These are phyloP conservation scores for Actinomortierella wolfii DNA, from an alignment of 371 early-diverging fungal species.

Conservation along the genomic window DNA sequence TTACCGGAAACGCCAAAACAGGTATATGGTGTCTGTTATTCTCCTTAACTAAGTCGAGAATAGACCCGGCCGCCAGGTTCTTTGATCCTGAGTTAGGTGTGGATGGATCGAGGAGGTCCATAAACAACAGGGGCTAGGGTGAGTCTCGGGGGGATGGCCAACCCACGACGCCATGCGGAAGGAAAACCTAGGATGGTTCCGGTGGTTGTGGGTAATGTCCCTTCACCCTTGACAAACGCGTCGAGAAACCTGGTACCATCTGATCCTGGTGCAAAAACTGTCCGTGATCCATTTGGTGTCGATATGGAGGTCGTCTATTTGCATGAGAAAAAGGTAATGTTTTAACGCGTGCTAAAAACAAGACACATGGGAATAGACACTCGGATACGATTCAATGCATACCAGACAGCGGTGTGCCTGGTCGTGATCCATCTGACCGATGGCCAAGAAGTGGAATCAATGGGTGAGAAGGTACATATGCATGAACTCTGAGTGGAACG, in stretches of 20 bases:
- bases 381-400: background rate
- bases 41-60: constrained; percentile 6
- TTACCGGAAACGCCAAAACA: background rate
- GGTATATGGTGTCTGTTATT: background rate
- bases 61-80: background rate
- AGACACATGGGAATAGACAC: background rate
- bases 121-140: constrained; percentile 1
- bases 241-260: constrained; percentile 7
- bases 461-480: background rate
- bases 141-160: background rate
- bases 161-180: constrained; percentile 14
- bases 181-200: constrained; percentile 15
- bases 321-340: background rate
- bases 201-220: background rate
- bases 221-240: constrained; percentile 7
- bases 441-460: background rate
- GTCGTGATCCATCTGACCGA: background rate
- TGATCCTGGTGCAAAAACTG: constrained; percentile 6
- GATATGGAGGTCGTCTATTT: background rate
- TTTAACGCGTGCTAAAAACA: background rate
- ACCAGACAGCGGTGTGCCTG: background rate
- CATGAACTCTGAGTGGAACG: background rate
- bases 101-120: constrained; percentile 8
- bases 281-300: constrained; percentile 8
- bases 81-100: background rate